Base-by-base conservation (phyloP, 2,329 filamentous ascomycete genomes). In the Zymoseptoria brevis region DNA sequence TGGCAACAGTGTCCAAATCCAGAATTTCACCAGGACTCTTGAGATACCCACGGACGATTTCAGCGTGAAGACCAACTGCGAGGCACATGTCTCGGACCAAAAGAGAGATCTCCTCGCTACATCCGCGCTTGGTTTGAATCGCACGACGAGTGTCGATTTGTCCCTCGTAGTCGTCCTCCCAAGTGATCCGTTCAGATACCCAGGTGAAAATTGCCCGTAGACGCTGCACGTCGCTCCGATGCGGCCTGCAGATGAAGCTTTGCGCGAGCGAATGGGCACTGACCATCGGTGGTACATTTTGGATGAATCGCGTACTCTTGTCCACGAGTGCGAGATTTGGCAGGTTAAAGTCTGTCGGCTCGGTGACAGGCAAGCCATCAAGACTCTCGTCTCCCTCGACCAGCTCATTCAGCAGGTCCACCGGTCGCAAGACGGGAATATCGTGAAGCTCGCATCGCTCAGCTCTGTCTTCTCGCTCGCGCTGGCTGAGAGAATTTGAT, bases 361-460 rank as follows among this genome's bases (percentile, higher is more conserved):
- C 86, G 8, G 79, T 79, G n/a, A 99, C 87, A 0, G 92, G 88
- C 64, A 88, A 81, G 1, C 92, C 93, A 70, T 97, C 88, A 3
- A 87, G 86, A 7, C 87, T 89, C 75, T 99, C 94, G 66, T 97
- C 91, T 7, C 94, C 94, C 71, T 97, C 87, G 8, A 90, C 86
- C 56, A 85, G 86, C 63, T 91, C 89, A 65, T 89, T 87, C 4
- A 99, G 80, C 68, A 95, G 89, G 64, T 97, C 92, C 2, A 97
- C 87, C 0, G 95, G 90, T 61, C 91, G 89, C 51, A 97, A 82
- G 0, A 92, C 88, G 0, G 90, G 87, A 64, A 95, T 86, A 65
- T 96, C 92, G 78, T 96, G 85, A 89, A 97, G 94, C 69, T 96
- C 88, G 70, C 92, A 96, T 57, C 93, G 84, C 68, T 99, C 93